Percentiles rank a stretch among this genome's conserved stretches.
Conservation (phyloP, 2,329 filamentous ascomycete genomes). For the Fusarium praegraminearum region DNA sequence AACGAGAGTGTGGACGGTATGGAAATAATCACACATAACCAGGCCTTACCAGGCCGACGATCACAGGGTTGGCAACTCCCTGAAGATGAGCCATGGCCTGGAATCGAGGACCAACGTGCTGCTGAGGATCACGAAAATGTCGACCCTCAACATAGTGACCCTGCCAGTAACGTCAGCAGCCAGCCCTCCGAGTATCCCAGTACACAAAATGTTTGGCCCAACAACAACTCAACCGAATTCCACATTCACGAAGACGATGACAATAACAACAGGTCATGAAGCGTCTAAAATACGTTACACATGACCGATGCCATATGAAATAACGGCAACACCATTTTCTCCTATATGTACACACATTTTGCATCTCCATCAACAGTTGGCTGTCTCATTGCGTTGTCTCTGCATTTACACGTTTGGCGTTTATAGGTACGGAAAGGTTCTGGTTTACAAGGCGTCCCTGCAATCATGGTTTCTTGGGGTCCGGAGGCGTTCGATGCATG, state of each 20-base stretch:
- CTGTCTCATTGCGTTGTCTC: constrained; percentile 14
- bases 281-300: neutral
- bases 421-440: constrained; percentile 12
- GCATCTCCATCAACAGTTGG: constrained; percentile 1
- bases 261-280: constrained; percentile 31
- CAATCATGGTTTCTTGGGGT: constrained; percentile 10
- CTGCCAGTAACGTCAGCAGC: constrained; percentile 59
- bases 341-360: constrained; percentile 13
- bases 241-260: constrained; percentile 57
- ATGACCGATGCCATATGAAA: constrained; percentile 24
- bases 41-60: constrained; percentile 34
- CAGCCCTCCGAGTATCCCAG: constrained; percentile 69
- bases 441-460: constrained; percentile 34
- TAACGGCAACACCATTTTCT: constrained; percentile 8
- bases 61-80: constrained; percentile 54
- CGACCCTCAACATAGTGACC: constrained; percentile 55
- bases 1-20: constrained; percentile 44
- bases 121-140: constrained; percentile 65
- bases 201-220: constrained; percentile 59
- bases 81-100: constrained; percentile 69
- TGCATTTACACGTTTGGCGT: constrained; percentile 29
- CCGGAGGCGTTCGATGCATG: constrained; percentile 5
- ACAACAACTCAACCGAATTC: constrained; percentile 50
- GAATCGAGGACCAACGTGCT: constrained; percentile 64
- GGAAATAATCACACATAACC: constrained; percentile 47